phyloP scores from a whole-genome alignment of 73 alveolate species.

The Halteria grandinella region DNA sequence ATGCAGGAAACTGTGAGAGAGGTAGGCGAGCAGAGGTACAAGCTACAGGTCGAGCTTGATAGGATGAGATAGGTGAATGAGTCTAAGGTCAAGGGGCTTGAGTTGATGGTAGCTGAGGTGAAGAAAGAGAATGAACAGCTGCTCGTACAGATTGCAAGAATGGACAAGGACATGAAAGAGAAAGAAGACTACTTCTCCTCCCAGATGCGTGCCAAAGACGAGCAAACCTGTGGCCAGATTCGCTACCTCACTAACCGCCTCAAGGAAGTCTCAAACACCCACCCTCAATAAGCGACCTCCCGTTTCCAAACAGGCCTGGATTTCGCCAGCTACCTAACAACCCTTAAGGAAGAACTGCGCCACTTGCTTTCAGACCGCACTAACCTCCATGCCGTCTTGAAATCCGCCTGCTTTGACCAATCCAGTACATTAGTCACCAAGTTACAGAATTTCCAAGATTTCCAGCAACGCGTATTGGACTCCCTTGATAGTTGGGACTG shows the following conservation, averaged over 20 bases:
- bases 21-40: slow-evolving; percentile 12
- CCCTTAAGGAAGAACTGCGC: not conserved
- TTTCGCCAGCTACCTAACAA: not conserved
- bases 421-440: not conserved
- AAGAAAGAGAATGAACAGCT: not conserved
- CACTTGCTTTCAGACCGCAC: not conserved
- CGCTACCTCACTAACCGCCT: not conserved
- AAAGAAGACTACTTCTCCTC: not conserved
- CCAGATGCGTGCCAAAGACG: not conserved
- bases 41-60: not conserved
- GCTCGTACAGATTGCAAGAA: not conserved
- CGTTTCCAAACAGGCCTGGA: not conserved
- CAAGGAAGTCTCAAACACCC: not conserved
- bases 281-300: not conserved
- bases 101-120: not conserved
- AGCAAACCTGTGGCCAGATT: slow-evolving; percentile 11
- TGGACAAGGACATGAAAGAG: slow-evolving; percentile 10
- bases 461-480: not conserved
- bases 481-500: slow-evolving; percentile 5
- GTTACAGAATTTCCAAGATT: not conserved
- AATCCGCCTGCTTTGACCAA: not conserved
- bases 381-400: not conserved
- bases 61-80: not conserved
- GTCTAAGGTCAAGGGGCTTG: not conserved
- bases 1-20: not conserved